Conservation (phyloP, 805 yeast genomes). For the Metschnikowia dekortorum region DNA sequence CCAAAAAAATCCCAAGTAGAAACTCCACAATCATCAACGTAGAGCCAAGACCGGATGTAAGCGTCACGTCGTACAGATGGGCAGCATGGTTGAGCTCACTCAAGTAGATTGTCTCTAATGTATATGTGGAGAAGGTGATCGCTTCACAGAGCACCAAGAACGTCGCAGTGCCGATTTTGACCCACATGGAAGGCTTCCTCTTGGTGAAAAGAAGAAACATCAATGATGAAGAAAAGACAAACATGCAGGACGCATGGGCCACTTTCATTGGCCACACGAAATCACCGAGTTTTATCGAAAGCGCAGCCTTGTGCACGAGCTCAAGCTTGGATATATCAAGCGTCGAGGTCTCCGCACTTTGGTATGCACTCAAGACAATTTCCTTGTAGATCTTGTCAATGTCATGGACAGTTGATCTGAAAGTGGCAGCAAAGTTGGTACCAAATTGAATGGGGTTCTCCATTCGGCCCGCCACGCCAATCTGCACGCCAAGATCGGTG, state of each 20-base stretch:
- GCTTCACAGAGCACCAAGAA: slow-evolving; percentile 10
- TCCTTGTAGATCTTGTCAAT: slow-evolving; percentile 11
- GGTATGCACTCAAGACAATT: neutral
- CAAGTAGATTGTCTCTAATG: slow-evolving; percentile 8
- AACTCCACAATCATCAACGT: slow-evolving; percentile 9
- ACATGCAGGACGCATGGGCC: slow-evolving; percentile 4
- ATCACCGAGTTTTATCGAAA: slow-evolving; percentile 8
- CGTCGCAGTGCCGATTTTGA: slow-evolving; percentile 1
- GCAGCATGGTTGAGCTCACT: slow-evolving; percentile 8
- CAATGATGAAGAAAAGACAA: slow-evolving; percentile 2
- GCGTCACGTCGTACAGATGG: slow-evolving; percentile 9
- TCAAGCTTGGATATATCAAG: slow-evolving; percentile 11
- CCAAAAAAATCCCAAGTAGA: slow-evolving; percentile 7
- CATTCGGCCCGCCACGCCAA: slow-evolving; percentile 37
- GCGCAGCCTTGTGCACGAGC: slow-evolving; percentile 10
- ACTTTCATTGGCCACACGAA: slow-evolving; percentile 6
- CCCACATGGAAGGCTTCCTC: neutral
- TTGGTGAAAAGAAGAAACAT: neutral
- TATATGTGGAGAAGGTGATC: slow-evolving; percentile 8
- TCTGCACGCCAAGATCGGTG: slow-evolving; percentile 47
- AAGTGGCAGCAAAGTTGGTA: slow-evolving; percentile 6
- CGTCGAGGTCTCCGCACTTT: neutral
- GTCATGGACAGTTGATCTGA: slow-evolving; percentile 8
- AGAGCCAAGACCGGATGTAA: slow-evolving; percentile 10
- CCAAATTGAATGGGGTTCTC: slow-evolving; percentile 29